Conservation (phyloP, 305 asterid species). For the Coffea humblotiana region DNA sequence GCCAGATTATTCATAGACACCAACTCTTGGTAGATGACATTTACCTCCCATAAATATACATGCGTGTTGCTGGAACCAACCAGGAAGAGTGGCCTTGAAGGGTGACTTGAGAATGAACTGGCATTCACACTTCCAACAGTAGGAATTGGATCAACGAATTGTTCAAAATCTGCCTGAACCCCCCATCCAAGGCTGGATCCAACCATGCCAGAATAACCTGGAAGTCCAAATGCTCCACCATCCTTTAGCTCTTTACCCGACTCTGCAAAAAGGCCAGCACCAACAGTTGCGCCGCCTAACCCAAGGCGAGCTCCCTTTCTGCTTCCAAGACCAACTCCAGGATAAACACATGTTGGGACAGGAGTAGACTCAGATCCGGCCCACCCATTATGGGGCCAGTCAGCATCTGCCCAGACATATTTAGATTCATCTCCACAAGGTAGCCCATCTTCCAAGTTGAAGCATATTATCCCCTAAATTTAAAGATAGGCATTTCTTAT, state of each 20-base stretch:
- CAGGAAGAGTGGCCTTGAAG: conserved; percentile 92
- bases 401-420: conserved; percentile 89
- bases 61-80: conserved; percentile 97
- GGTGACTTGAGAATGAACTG: conserved; percentile 82
- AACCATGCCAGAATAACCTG: conserved; percentile 64
- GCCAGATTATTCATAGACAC: background rate
- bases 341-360: conserved; percentile 71
- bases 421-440: conserved; percentile 50
- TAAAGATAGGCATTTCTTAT: conserved; percentile 15
- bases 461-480: conserved; percentile 85
- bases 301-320: conserved; percentile 71
- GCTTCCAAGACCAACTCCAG: conserved; percentile 82
- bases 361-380: conserved; percentile 80
- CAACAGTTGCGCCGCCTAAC: conserved; percentile 85
- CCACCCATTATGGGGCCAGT: conserved; percentile 98
- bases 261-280: conserved; percentile 49
- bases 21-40: conserved; percentile 1
- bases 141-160: conserved; percentile 85
- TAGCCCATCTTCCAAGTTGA: conserved; percentile 82
- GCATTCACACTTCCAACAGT: conserved; percentile 74
- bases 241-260: conserved; percentile 55
- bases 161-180: conserved; percentile 80
- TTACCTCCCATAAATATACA: conserved; percentile 97
- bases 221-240: conserved; percentile 62
- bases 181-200: conserved; percentile 88